These are phyloP conservation scores for Aspergillus carbonarius DNA, from an alignment of 2,329 filamentous ascomycete species.

Conservation along the genomic window DNA sequence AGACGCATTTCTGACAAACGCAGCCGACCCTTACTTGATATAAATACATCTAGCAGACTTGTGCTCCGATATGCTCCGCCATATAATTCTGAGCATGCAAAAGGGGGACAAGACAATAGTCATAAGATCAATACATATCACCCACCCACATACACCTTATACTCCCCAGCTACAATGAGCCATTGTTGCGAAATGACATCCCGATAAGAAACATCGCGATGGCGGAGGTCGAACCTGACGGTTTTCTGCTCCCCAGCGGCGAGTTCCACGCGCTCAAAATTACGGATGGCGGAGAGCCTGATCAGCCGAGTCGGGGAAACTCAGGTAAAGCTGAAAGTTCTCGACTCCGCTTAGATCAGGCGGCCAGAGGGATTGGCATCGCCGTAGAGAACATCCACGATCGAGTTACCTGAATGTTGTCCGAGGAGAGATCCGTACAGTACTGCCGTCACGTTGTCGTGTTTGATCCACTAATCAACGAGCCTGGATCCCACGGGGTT, in stretches of 20 bases:
- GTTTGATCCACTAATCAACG: constrained; percentile 56
- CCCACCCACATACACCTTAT: constrained; percentile 1
- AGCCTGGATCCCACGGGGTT: constrained; percentile 63
- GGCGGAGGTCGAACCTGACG: constrained; percentile 53
- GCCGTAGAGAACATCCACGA: constrained; percentile 58
- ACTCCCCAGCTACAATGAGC: constrained; percentile 27
- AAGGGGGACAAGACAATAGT: too few relatives aligned
- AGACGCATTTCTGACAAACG: too few relatives aligned
- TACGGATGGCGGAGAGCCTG: constrained; percentile 55
- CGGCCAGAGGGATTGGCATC: constrained; percentile 26
- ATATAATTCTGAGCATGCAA: too few relatives aligned
- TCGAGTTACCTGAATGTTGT: constrained; percentile 58
- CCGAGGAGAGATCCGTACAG: constrained; percentile 64
- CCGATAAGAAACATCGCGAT: constrained; percentile 66
- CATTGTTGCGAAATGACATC: constrained; percentile 59
- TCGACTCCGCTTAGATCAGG: constrained; percentile 63
- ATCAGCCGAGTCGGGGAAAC: constrained; percentile 28
- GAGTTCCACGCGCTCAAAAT: constrained; percentile 61
- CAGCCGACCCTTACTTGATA: too few relatives aligned
- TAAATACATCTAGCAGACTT: too few relatives aligned
- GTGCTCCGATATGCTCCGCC: too few relatives aligned
- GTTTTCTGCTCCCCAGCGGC: constrained; percentile 47
- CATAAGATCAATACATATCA: too few relatives aligned
- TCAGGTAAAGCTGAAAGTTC: constrained; percentile 58
- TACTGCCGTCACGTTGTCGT: constrained; percentile 62